Percentiles rank a stretch among this genome's conserved stretches.
Conservation (phyloP, 352 stramenopile genomes). For the Pythium guiyangense region DNA sequence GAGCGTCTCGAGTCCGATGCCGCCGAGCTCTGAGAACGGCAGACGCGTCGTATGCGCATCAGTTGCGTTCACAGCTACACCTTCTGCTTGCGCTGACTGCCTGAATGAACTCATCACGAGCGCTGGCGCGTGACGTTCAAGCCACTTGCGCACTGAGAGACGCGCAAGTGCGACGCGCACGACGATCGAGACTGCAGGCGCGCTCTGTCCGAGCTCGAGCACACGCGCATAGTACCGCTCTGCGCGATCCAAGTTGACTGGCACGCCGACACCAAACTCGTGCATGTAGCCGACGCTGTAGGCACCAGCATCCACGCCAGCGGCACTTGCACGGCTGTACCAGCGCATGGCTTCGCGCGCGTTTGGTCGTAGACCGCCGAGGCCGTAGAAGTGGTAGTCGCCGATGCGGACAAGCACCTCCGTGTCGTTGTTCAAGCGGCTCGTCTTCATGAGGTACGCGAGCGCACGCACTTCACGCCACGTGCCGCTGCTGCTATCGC, state of each 20-base stretch:
- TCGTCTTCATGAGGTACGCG: constrained; percentile 33
- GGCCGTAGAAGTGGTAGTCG: constrained; percentile 74
- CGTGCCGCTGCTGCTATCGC: background rate
- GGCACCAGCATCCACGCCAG: constrained; percentile 45
- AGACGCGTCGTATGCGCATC: background rate
- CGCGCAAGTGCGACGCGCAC: constrained; percentile 35
- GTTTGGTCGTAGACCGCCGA: constrained; percentile 32
- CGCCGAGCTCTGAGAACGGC: constrained; percentile 6
- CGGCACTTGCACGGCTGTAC: constrained; percentile 70
- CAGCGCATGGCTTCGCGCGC: constrained; percentile 38
- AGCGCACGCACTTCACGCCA: constrained; percentile 31
- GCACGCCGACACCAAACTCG: constrained; percentile 53
- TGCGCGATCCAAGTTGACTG: constrained; percentile 41
- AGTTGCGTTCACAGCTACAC: background rate
- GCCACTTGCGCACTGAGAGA: constrained; percentile 26
- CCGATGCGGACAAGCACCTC: constrained; percentile 70
- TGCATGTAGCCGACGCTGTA: constrained; percentile 79
- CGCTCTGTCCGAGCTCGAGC: constrained; percentile 35
- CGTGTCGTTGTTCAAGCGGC: constrained; percentile 36
- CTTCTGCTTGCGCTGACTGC: background rate
- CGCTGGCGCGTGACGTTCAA: constrained; percentile 14
- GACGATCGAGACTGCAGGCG: constrained; percentile 25
- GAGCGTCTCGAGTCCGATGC: constrained; percentile 4
- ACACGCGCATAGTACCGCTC: constrained; percentile 60
- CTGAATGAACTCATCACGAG: constrained; percentile 17